A percentile compares a stretch with the other conserved stretches of the same genome.
phyloP scores from a whole-genome alignment of 192 early-diverging fungal species.

The Coemansia sp. region DNA sequence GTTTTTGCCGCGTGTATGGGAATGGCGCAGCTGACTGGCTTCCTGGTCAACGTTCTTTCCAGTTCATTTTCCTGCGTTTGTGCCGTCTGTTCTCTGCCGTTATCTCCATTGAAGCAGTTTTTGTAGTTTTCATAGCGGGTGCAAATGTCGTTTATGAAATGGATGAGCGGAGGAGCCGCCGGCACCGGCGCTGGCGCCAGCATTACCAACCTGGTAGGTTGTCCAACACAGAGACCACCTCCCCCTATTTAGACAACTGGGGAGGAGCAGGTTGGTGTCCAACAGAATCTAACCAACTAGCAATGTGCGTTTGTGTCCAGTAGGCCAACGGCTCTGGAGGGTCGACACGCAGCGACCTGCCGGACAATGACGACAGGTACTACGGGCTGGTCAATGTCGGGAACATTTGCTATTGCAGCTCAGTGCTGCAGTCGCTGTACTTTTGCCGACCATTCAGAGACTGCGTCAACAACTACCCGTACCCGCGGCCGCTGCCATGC shows the following conservation, averaged over 20 bases:
- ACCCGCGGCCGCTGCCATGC: constrained; percentile 37
- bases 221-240: not conserved
- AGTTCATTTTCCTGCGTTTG: not conserved
- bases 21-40: not conserved
- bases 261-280: too few species aligned
- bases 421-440: constrained; percentile 93
- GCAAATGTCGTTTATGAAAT: constrained; percentile 66
- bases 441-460: constrained; percentile 93
- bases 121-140: not conserved
- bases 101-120: too few species aligned
- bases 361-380: constrained; percentile 70
- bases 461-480: constrained; percentile 76
- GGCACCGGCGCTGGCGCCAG: constrained; percentile 20
- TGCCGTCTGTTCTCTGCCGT: too few species aligned
- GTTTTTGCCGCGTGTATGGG: not conserved
- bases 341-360: constrained; percentile 30
- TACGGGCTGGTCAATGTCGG: constrained; percentile 89
- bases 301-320: not conserved
- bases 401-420: constrained; percentile 82
- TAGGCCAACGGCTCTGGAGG: constrained; percentile 28
- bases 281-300: too few species aligned
- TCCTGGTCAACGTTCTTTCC: not conserved
- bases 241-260: too few species aligned
- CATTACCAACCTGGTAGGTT: constrained; percentile 7
- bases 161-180: constrained; percentile 53